A percentile compares a stretch with the other conserved stretches of the same genome.
These are phyloP conservation scores for Cystobasidium pallidum DNA, from an alignment of 1,284 basidiomycete species.

Conservation along the genomic window DNA sequence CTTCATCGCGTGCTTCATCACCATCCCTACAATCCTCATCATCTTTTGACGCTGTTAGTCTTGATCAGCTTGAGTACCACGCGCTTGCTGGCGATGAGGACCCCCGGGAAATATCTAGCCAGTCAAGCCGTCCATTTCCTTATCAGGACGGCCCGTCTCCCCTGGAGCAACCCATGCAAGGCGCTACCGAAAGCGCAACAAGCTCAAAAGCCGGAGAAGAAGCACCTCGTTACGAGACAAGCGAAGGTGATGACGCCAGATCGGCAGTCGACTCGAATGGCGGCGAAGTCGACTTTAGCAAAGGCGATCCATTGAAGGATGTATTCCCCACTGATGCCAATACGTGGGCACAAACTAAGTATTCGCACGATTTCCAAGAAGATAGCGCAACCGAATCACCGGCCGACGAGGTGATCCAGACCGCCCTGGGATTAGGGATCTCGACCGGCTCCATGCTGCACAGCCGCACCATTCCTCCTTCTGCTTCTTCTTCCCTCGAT, in stretches of 20 bases:
- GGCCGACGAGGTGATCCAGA: conserved; percentile 31
- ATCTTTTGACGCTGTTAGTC: conserved; percentile 18
- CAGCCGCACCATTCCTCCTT: conserved; percentile 24
- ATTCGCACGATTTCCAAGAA: conserved; percentile 16
- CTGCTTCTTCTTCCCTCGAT: conserved; percentile 29
- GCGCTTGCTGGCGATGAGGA: conserved; percentile 18
- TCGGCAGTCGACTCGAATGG: not conserved
- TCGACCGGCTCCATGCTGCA: conserved; percentile 16
- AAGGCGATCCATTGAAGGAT: conserved; percentile 43
- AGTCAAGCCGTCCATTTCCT: not conserved
- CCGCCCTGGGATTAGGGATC: conserved; percentile 49
- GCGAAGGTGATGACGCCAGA: not conserved
- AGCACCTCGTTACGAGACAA: not conserved
- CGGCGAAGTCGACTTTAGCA: not conserved
- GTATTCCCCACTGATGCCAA: conserved; percentile 49
- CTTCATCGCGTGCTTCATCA: not conserved
- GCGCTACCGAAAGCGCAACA: not conserved
- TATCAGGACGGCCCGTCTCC: not conserved
- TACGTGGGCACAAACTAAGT: conserved; percentile 47
- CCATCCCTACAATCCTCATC: conserved; percentile 6
- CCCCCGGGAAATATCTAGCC: not conserved
- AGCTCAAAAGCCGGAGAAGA: not conserved
- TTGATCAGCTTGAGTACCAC: conserved; percentile 20
- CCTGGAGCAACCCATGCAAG: not conserved
- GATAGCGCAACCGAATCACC: conserved; percentile 22